A percentile compares a stretch with the other conserved stretches of the same genome.
These are phyloP conservation scores for Gossypium gossypioides DNA, from an alignment of 441 rosid species.

Conservation along the genomic window DNA sequence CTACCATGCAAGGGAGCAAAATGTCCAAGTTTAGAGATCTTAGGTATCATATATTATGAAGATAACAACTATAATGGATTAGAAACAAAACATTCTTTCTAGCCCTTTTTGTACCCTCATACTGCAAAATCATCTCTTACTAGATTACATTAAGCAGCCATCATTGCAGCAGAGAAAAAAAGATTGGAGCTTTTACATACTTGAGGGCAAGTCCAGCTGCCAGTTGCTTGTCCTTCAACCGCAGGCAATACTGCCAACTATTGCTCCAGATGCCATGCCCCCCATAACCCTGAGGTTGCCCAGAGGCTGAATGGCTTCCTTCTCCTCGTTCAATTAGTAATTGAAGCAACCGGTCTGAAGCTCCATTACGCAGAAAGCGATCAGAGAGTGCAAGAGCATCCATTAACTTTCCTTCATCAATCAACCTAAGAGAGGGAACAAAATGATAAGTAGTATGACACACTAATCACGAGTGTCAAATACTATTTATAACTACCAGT, in stretches of 20 bases:
- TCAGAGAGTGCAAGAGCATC: constrained; percentile 99
- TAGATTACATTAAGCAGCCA: background rate
- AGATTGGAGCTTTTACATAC: constrained; percentile 35
- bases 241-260: constrained; percentile 96
- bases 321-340: constrained; percentile 70
- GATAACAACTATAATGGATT: background rate
- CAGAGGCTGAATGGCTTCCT: constrained; percentile 48
- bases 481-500: background rate
- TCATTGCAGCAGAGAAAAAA: constrained; percentile 3
- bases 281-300: constrained; percentile 48
- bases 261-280: constrained; percentile 62
- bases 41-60: constrained; percentile 4
- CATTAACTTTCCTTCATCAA: constrained; percentile 81
- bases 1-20: background rate
- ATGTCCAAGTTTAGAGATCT: constrained; percentile 4
- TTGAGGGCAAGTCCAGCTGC: constrained; percentile 85
- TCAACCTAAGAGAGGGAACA: constrained; percentile 38
- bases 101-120: constrained; percentile 2
- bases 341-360: constrained; percentile 82
- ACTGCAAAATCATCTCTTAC: background rate
- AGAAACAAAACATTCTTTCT: constrained; percentile 2
- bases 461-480: constrained; percentile 2
- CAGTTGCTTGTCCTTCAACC: constrained; percentile 84
- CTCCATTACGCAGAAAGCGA: constrained; percentile 85
- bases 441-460: constrained; percentile 1